phyloP scores from a whole-genome alignment of 345 rosid genomes.

The Eucalyptus tenuipes region DNA sequence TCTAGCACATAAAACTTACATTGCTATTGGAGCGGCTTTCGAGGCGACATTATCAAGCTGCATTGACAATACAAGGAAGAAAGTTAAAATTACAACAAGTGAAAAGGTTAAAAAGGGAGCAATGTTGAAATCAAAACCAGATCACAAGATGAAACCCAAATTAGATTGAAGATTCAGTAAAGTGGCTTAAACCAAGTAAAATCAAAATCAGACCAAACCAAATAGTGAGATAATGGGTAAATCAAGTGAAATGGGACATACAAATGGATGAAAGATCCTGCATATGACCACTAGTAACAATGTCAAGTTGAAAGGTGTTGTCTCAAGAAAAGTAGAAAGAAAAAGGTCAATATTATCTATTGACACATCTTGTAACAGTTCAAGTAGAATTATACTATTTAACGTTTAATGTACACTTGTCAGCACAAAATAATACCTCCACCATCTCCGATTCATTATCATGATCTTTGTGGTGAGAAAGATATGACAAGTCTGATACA shows the following conservation, averaged over 20 bases:
- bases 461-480: neutral
- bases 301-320: neutral
- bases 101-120: neutral
- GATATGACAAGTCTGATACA: neutral
- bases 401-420: neutral
- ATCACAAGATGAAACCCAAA: neutral
- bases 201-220: neutral
- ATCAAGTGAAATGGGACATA: neutral
- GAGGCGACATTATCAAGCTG: constrained; percentile 59
- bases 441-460: neutral
- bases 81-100: neutral
- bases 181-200: neutral
- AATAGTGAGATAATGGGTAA: neutral
- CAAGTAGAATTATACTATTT: neutral
- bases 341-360: neutral
- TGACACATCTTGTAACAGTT: neutral
- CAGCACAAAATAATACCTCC: neutral
- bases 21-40: constrained; percentile 73
- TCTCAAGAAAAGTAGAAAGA: neutral
- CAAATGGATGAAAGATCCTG: neutral
- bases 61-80: constrained; percentile 12
- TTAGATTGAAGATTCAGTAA: neutral
- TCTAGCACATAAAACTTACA: constrained; percentile 42
- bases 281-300: neutral
- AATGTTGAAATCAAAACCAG: neutral